Base-by-base conservation (phyloP, 495 filamentous ascomycete genomes). In the Lophium mytilinum region DNA sequence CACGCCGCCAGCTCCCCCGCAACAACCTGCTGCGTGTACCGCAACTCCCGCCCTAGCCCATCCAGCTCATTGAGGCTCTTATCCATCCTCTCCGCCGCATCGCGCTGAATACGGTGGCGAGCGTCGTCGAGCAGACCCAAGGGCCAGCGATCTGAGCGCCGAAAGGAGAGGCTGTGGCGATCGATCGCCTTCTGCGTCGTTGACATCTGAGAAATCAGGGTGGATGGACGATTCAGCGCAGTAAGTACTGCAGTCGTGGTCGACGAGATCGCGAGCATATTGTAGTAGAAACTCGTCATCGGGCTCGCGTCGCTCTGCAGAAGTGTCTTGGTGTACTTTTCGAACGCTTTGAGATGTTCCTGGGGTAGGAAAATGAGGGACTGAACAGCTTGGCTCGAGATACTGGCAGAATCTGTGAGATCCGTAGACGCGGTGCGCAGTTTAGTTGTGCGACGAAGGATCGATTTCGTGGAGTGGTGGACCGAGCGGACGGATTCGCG, bases 1-100 rank as follows among this genome's bases (percentile, higher is more conserved):
- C 92, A 97, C 1, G 89, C 91, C 0, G 93, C 92, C 56, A 99
- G 68, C 69, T 99, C 94, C 8, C 82, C 77, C 11, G 94, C 92
- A 6, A 96, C 91, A 9, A 91, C 88, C 69, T 91, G 87, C 71
- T 96, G 91, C 50, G 90, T 96, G 68, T 94, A 96, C 36, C 88
- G 74, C 17, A 99, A 70, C 66, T 99, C 94, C 47, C 80, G 80
- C 0, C 84, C 83, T 15, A 95, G 68, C 21, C 75, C 76, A 36
- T 81, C 76, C 9, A 86, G 72, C 62, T 96, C 87, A 15, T 74
- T 68, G 58, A 85, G 78, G 12, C 76, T 78, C 21, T 81, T 79
- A 45, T 77, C 76, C 24, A 86, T 85, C 65, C 86, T 89, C 50
- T 87, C 81, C 64, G 86, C 83, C 34, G 86, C 83, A 35, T 95